Conservation (phyloP, 179 eudicot genomes). For the Beta macrorhiza region DNA sequence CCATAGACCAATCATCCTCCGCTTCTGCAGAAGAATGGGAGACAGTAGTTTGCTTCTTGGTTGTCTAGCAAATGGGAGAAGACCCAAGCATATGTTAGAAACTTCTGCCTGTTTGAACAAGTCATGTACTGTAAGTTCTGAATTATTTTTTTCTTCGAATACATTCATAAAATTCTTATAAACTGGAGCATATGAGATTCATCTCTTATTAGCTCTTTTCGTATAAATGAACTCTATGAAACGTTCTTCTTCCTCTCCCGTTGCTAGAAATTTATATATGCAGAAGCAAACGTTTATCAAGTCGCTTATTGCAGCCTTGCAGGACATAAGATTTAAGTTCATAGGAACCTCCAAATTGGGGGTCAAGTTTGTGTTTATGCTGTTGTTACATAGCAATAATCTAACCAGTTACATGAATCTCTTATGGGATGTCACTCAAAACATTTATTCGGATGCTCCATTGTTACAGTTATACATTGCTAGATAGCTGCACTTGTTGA, state of each 20-base stretch:
- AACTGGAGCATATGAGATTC: no score
- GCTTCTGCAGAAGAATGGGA: no score
- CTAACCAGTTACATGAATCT: background rate
- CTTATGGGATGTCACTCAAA: background rate
- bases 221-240: background rate
- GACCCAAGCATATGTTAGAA: no score
- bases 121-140: background rate
- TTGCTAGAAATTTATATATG: background rate
- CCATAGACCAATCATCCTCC: no score
- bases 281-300: background rate
- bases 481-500: background rate
- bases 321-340: background rate
- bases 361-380: background rate
- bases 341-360: background rate
- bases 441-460: background rate
- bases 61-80: no score
- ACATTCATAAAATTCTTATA: no score
- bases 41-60: no score
- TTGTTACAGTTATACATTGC: background rate
- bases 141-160: no score
- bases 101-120: background rate
- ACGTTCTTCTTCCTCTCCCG: background rate
- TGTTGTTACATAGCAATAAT: background rate
- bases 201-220: no score
- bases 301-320: no score